These are phyloP conservation scores for Leucosporidium creatinivorum DNA, from an alignment of 768 basidiomycete genomes.

Conservation along the genomic window DNA sequence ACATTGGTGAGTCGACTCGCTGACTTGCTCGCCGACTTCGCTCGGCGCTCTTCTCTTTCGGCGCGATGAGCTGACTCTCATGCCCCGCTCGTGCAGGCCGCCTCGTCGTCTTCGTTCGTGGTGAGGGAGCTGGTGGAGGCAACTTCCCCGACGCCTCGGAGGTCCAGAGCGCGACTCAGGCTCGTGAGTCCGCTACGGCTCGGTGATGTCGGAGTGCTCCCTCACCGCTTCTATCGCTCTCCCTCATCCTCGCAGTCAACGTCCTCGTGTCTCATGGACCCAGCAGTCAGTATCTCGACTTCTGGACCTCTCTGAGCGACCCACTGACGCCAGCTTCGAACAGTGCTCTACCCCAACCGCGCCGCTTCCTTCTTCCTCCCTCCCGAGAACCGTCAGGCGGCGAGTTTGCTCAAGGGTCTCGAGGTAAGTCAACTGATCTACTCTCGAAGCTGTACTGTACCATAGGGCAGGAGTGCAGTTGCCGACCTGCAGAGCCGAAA, in stretches of 20 bases:
- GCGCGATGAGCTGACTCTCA: too few relatives aligned
- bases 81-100: background rate
- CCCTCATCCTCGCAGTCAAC: background rate
- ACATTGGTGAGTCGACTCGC: background rate
- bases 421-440: constrained; percentile 24
- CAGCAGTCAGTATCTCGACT: too few relatives aligned
- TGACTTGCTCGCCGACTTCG: too few relatives aligned
- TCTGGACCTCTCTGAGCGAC: too few relatives aligned
- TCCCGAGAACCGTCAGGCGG: background rate
- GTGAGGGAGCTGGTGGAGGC: background rate
- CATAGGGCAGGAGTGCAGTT: too few relatives aligned
- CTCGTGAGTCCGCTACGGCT: background rate
- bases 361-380: constrained; percentile 10
- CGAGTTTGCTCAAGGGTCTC: background rate
- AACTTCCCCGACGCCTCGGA: constrained; percentile 1
- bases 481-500: background rate
- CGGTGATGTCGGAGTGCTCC: background rate
- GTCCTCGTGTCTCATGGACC: constrained; percentile 7
- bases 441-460: background rate
- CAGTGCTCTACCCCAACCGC: background rate
- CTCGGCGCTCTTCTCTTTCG: too few relatives aligned
- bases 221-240: too few relatives aligned
- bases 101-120: constrained; percentile 5
- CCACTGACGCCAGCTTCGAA: too few relatives aligned
- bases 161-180: constrained; percentile 10